These are phyloP conservation scores for Vitis amurensis DNA, from an alignment of 164 flowering plant genomes.

Conservation along the genomic window DNA sequence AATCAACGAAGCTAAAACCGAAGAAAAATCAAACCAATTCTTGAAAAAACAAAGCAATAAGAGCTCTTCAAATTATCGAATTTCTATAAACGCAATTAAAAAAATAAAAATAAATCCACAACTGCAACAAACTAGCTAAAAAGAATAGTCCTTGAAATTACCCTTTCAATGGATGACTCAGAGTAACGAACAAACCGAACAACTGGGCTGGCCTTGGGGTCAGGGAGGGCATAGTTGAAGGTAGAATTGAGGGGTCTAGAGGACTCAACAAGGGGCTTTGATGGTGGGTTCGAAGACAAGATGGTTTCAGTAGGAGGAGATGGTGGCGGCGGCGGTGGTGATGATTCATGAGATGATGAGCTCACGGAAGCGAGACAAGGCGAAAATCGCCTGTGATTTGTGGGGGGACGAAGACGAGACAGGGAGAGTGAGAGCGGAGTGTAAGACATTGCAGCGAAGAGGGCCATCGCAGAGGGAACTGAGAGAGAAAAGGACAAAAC, in stretches of 20 bases:
- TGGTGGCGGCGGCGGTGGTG: conserved; percentile 17
- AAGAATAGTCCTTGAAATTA: conserved; percentile 11
- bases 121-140: too few relatives aligned
- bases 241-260: conserved; percentile 18
- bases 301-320: conserved; percentile 2
- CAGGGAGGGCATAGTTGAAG: conserved; percentile 37
- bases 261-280: conserved; percentile 30
- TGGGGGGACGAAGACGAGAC: conserved; percentile 3
- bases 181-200: conserved; percentile 45
- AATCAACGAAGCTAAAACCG: too few relatives aligned
- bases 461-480: conserved; percentile 25
- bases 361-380: conserved; percentile 30
- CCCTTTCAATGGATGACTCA: conserved; percentile 73
- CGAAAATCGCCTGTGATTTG: conserved; percentile 2
- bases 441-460: conserved; percentile 24
- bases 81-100: too few relatives aligned
- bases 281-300: conserved; percentile 11
- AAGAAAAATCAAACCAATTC: too few relatives aligned
- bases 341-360: conserved; percentile 22
- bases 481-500: conserved; percentile 2
- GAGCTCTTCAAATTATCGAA: too few relatives aligned
- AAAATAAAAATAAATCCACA: too few relatives aligned
- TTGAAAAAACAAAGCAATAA: too few relatives aligned
- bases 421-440: conserved; percentile 21
- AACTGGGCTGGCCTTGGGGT: conserved; percentile 35